Conservation (phyloP, 2,329 filamentous ascomycete genomes). For the Aureobasidium sp. region DNA sequence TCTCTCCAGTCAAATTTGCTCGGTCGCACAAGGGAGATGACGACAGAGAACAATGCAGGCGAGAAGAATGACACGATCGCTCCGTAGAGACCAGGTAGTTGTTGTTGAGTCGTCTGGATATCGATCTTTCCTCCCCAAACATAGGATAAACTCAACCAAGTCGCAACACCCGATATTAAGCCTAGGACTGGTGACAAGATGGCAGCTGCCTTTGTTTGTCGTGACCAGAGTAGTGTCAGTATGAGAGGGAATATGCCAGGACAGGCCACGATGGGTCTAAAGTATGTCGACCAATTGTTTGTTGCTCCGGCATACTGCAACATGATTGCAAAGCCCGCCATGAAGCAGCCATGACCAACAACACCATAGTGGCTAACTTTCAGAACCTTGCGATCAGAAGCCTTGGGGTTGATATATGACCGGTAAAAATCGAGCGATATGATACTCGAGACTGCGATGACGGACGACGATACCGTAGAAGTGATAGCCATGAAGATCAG, state of each 20-base stretch:
- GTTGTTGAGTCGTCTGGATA: slow-evolving; percentile 33
- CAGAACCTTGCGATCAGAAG: slow-evolving; percentile 36
- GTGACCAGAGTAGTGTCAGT: slow-evolving; percentile 37
- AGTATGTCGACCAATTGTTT: slow-evolving; percentile 40
- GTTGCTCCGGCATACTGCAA: slow-evolving; percentile 43
- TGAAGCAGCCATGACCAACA: slow-evolving; percentile 40
- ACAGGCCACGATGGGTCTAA: slow-evolving; percentile 35
- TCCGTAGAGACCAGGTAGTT: slow-evolving; percentile 38
- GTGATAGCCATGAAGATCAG: slow-evolving; percentile 47
- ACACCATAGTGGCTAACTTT: slow-evolving; percentile 41
- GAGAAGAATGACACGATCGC: slow-evolving; percentile 40
- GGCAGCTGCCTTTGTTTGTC: slow-evolving; percentile 39
- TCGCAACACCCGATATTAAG: slow-evolving; percentile 34
- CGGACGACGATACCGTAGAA: slow-evolving; percentile 41
- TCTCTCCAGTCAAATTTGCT: slow-evolving; percentile 36
- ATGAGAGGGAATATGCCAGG: slow-evolving; percentile 40
- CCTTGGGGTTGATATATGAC: slow-evolving; percentile 42
- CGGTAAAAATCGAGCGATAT: slow-evolving; percentile 44
- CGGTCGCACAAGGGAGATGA: slow-evolving; percentile 31
- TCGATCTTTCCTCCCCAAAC: slow-evolving; percentile 34
- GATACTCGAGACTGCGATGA: slow-evolving; percentile 46
- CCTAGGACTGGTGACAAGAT: slow-evolving; percentile 40
- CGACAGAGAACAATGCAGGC: slow-evolving; percentile 38
- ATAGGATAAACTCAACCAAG: slow-evolving; percentile 38
- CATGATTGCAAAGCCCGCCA: slow-evolving; percentile 40